These are phyloP conservation scores for Syzygium malaccense DNA, from an alignment of 441 rosid species.

Conservation along the genomic window DNA sequence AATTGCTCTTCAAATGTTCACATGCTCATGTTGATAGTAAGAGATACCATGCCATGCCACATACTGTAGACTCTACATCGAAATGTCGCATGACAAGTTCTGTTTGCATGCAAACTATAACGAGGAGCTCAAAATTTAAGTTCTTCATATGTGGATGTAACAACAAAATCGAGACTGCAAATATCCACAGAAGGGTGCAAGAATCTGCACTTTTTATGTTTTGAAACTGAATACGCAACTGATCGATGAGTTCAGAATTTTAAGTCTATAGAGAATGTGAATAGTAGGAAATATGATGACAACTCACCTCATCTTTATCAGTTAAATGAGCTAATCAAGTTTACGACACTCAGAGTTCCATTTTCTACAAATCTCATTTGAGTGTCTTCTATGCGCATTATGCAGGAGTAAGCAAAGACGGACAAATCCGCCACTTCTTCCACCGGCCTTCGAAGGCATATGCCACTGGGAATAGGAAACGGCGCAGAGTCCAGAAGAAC, in stretches of 20 bases:
- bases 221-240: neutral
- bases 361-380: neutral
- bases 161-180: neutral
- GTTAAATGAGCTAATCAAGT: neutral
- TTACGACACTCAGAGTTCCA: neutral
- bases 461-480: slow-evolving; percentile 91
- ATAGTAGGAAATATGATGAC: neutral
- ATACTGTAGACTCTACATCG: neutral
- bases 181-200: no score
- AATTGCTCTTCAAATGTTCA: neutral
- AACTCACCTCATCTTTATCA: neutral
- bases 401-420: slow-evolving; percentile 82
- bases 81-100: neutral
- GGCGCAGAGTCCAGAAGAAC: slow-evolving; percentile 81
- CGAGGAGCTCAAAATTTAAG: neutral
- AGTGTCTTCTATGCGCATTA: neutral
- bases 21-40: neutral
- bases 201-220: no score
- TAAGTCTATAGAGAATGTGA: neutral
- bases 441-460: slow-evolving; percentile 97
- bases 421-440: slow-evolving; percentile 90
- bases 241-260: neutral
- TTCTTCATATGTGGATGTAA: neutral
- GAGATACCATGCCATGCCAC: neutral
- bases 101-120: neutral